Percentiles rank a stretch among this genome's conserved stretches.
Conservation (phyloP, 352 stramenopile genomes). For the Phytophthora syringae region DNA sequence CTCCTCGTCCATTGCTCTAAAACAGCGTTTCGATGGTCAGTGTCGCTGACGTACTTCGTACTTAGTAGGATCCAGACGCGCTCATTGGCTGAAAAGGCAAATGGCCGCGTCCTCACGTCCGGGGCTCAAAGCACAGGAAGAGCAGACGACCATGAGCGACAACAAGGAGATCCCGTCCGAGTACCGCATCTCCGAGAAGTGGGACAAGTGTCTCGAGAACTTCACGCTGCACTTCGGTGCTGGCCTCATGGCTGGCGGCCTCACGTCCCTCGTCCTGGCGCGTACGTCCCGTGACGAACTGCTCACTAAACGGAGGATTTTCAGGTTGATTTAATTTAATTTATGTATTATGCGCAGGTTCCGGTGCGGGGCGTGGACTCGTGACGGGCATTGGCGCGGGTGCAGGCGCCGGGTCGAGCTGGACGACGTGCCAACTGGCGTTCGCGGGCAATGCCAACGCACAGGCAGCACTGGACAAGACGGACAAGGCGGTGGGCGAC, state of each 20-base stretch:
- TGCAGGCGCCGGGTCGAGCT: constrained; percentile 77
- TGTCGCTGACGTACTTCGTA: constrained; percentile 13
- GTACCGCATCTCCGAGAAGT: constrained; percentile 92
- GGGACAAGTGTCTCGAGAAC: constrained; percentile 91
- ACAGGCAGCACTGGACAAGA: constrained; percentile 71
- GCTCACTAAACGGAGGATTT: too few relatives aligned
- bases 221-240: constrained; percentile 88
- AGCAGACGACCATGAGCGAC: constrained; percentile 44
- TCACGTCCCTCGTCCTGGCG: constrained; percentile 84
- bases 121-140: constrained; percentile 14
- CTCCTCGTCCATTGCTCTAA: constrained; percentile 59
- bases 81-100: constrained; percentile 27
- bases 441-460: constrained; percentile 77
- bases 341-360: constrained; percentile 45
- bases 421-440: constrained; percentile 86
- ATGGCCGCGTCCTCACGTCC: constrained; percentile 40
- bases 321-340: constrained; percentile 3
- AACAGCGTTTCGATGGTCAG: constrained; percentile 24
- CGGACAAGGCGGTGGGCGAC: constrained; percentile 77
- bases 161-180: constrained; percentile 82
- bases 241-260: constrained; percentile 78
- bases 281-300: too few relatives aligned
- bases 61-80: constrained; percentile 8
- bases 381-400: constrained; percentile 79
- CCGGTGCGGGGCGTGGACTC: constrained; percentile 61